phyloP scores from a whole-genome alignment of 192 early-diverging fungal species.

The Rhizophlyctis rosea region DNA sequence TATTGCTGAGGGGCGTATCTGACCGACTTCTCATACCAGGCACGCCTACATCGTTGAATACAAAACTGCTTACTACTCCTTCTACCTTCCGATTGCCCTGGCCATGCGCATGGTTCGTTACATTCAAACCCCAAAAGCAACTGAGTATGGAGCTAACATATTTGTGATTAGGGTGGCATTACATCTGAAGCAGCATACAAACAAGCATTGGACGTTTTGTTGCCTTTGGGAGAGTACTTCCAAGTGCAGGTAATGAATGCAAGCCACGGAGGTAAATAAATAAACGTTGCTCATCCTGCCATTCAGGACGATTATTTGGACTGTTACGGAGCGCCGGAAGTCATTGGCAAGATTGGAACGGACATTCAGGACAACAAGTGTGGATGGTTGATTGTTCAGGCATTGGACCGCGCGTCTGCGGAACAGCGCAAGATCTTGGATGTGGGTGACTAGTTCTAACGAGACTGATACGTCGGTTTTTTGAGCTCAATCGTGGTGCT shows the following conservation, averaged over 20 bases:
- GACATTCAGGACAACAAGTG: slow-evolving; percentile 99
- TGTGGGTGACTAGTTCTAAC: slow-evolving; percentile 35
- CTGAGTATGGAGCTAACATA: too few species aligned
- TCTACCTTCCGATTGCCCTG: slow-evolving; percentile 95
- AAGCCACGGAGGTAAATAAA: too few species aligned
- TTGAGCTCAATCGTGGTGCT: background rate
- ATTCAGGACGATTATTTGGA: slow-evolving; percentile 99
- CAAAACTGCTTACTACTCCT: slow-evolving; percentile 99
- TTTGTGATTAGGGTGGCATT: too few species aligned
- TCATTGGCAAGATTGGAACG: slow-evolving; percentile 99
- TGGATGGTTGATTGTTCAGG: slow-evolving; percentile 95
- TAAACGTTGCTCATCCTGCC: too few species aligned
- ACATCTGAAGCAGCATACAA: slow-evolving; percentile 74
- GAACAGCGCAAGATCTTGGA: slow-evolving; percentile 84
- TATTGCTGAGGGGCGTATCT: background rate
- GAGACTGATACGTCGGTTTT: slow-evolving; percentile 4
- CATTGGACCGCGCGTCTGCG: slow-evolving; percentile 68
- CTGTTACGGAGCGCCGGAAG: slow-evolving; percentile 82
- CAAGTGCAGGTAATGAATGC: too few species aligned
- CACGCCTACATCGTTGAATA: slow-evolving; percentile 93
- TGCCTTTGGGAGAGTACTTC: slow-evolving; percentile 98
- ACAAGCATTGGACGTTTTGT: slow-evolving; percentile 79
- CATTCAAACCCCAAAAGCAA: too few species aligned
- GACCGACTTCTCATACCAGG: slow-evolving; percentile 23
- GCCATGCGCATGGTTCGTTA: slow-evolving; percentile 91